These are phyloP conservation scores for Agaricus sinodeliciosus DNA, from an alignment of 768 basidiomycete genomes.

Conservation along the genomic window DNA sequence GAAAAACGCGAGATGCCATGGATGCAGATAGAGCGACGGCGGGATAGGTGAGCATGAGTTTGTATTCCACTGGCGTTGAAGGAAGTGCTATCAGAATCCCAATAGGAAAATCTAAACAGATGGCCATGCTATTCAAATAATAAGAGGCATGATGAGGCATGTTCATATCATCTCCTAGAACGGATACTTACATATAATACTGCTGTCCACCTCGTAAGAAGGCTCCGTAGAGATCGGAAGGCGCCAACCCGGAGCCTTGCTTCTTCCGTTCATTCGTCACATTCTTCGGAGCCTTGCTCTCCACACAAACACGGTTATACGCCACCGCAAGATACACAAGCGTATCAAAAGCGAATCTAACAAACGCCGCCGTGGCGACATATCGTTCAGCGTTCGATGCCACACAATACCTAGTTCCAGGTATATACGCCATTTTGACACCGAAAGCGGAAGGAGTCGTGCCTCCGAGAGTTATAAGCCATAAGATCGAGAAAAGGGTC, in stretches of 20 bases:
- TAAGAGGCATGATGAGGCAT: no score
- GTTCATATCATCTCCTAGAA: no score
- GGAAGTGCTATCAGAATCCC: not conserved
- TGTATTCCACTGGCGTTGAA: not conserved
- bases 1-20: constrained; percentile 3
- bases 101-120: not conserved
- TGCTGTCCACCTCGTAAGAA: constrained; percentile 25
- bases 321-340: constrained; percentile 29
- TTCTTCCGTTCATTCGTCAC: constrained; percentile 7
- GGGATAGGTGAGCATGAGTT: not conserved
- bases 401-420: constrained; percentile 26
- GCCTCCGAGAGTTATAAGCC: constrained; percentile 20
- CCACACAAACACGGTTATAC: constrained; percentile 16
- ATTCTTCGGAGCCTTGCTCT: not conserved
- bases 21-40: not conserved
- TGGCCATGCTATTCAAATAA: not conserved
- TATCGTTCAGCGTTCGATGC: constrained; percentile 17
- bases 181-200: constrained; percentile 24
- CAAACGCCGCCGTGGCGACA: constrained; percentile 18
- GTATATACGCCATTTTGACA: constrained; percentile 19
- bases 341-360: constrained; percentile 21
- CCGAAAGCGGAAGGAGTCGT: constrained; percentile 17
- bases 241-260: constrained; percentile 14
- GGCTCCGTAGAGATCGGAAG: constrained; percentile 19
- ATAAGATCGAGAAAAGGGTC: constrained; percentile 20